phyloP scores from a whole-genome alignment of 192 early-diverging fungal genomes.

The Rhizoclosmatium globosum region DNA sequence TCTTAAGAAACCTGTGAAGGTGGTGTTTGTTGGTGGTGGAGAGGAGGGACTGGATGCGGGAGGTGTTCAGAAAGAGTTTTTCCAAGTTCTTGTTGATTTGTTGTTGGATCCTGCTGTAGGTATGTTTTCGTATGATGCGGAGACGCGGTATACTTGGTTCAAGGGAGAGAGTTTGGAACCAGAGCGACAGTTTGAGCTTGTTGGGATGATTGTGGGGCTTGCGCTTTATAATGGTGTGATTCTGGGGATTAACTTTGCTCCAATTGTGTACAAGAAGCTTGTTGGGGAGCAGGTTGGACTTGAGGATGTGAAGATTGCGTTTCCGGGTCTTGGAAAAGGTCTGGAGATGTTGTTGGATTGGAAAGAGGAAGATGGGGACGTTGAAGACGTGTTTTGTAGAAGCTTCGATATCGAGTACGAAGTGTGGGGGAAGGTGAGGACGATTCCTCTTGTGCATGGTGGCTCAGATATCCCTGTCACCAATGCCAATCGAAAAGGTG shows the following conservation, averaged over 20 bases:
- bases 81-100: slow-evolving; percentile 77
- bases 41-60: slow-evolving; percentile 96
- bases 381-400: slow-evolving; percentile 84
- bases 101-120: slow-evolving; percentile 80
- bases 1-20: slow-evolving; percentile 83
- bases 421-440: slow-evolving; percentile 58
- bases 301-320: slow-evolving; percentile 62
- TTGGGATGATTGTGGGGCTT: slow-evolving; percentile 90
- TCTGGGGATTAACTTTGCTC: slow-evolving; percentile 75
- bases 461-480: slow-evolving; percentile 61
- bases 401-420: slow-evolving; percentile 84
- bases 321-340: slow-evolving; percentile 77
- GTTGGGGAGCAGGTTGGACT: slow-evolving; percentile 59
- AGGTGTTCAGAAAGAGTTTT: slow-evolving; percentile 97
- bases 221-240: slow-evolving; percentile 90
- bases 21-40: slow-evolving; percentile 86
- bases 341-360: slow-evolving; percentile 82
- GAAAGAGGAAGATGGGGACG: slow-evolving; percentile 64
- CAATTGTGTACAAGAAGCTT: slow-evolving; percentile 77
- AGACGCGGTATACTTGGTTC: slow-evolving; percentile 82
- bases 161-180: slow-evolving; percentile 68
- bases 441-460: slow-evolving; percentile 51
- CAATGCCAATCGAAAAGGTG: slow-evolving; percentile 55
- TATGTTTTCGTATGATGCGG: slow-evolving; percentile 72
- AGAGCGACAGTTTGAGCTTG: slow-evolving; percentile 75